Evolutionary conservation across 768 basidiomycete species (phyloP), one percentile per base, ranked within the genome.

Genomic region (Dendrothele bispora): DNA sequence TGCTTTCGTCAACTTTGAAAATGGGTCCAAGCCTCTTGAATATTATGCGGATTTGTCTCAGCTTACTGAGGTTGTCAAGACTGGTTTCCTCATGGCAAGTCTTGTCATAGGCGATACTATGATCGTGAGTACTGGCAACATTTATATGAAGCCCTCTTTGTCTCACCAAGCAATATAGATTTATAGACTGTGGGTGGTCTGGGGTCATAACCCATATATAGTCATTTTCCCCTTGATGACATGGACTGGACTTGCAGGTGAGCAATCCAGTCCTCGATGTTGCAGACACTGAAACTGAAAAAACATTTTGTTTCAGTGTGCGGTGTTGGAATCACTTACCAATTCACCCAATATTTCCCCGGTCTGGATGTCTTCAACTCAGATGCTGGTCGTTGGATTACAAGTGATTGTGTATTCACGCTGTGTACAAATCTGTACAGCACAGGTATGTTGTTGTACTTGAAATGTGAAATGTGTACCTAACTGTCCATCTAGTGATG

Each of bases 171-270:
- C 67, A 74, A 39, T 3, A 17, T 42, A 64, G 73, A 72, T 53
- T 57, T 76, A 22, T 72, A 74, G 76, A 61, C 61, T 28, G 55
- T 78, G 12, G 73, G 25, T 52, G n/a, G 30, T 58, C 4, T 51
- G 50, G 46, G 29, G 28, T 22, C 22, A 39, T 21, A 56, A 47
- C 4, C 20, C 22, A 4, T 32, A 14, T 5, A 29, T 56, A 25
- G 28, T 48, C 4, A 39, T 56, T 4, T 48, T 56, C 25, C 57
- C 57, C 22, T 21, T 46, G 6, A 38, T 43, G 12, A 51, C 43
- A 3, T 25, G 49, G 10, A 7, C 49, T n/a, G 45, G 37, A 14
- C 28, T 54, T 5, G 24, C 29, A 20, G 55, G 55, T 57, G 41
- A 22, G 39, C 18, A 12, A 21, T 18, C 30, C 32, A 11, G 18